Conservation (phyloP, 2,329 filamentous ascomycete species). For the Colletotrichum sp. region DNA sequence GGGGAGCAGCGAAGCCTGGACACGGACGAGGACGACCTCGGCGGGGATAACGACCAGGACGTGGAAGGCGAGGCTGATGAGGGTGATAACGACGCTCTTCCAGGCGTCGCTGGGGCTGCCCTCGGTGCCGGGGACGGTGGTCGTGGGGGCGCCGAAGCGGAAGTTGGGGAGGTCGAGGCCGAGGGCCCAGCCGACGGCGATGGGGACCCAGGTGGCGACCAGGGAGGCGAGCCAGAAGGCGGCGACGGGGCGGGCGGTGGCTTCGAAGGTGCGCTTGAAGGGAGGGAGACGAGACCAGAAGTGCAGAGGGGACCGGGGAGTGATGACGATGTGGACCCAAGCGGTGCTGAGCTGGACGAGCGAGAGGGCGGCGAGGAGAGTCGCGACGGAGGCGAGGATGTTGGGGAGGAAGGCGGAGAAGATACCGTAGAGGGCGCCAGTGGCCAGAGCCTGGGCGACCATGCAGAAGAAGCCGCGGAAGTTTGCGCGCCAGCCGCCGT, state of each 20-base stretch:
- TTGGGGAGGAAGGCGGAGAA: slow-evolving; percentile 50
- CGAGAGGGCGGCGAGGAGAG: slow-evolving; percentile 63
- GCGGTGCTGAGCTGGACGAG: slow-evolving; percentile 73
- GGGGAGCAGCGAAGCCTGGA: slow-evolving; percentile 86
- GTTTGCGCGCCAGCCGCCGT: slow-evolving; percentile 68
- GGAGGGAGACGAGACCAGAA: slow-evolving; percentile 76
- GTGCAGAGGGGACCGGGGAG: slow-evolving; percentile 64
- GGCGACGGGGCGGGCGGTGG: slow-evolving; percentile 72
- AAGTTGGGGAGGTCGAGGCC: slow-evolving; percentile 45
- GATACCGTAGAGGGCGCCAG: slow-evolving; percentile 44
- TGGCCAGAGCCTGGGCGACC: slow-evolving; percentile 42
- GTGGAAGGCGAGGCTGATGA: slow-evolving; percentile 54
- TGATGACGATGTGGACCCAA: slow-evolving; percentile 89
- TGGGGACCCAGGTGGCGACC: slow-evolving; percentile 52
- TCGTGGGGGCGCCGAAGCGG: slow-evolving; percentile 37
- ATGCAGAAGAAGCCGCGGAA: slow-evolving; percentile 71
- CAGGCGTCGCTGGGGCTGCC: slow-evolving; percentile 40
- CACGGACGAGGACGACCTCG: slow-evolving; percentile 77
- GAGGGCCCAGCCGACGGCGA: slow-evolving; percentile 37
- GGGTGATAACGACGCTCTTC: slow-evolving; percentile 52
- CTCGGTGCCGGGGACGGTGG: slow-evolving; percentile 40
- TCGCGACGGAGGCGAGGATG: slow-evolving; percentile 52
- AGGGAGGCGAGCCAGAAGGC: slow-evolving; percentile 65
- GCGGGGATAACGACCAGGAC: slow-evolving; percentile 76
- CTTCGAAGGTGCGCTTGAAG: slow-evolving; percentile 67